Evolutionary conservation across 2,329 filamentous ascomycete genomes (phyloP).

Genomic region (Aspergillus latus): DNA sequence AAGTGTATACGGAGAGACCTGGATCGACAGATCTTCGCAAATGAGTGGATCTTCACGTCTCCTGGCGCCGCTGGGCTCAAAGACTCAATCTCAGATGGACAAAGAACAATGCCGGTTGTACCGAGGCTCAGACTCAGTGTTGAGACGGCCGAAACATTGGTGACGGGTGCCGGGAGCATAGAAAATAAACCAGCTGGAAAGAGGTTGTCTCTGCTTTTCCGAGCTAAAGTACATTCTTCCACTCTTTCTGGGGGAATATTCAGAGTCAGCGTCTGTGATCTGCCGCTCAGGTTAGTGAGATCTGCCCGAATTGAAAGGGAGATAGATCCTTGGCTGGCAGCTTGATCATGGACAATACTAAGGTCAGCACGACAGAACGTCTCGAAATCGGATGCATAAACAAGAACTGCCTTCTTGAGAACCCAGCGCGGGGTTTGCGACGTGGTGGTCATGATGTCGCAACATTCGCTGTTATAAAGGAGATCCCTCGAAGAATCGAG

Average conservation of each 20-base stretch:
- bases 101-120: slow-evolving; percentile 18
- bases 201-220: slow-evolving; percentile 18
- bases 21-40: slow-evolving; percentile 22
- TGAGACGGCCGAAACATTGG: slow-evolving; percentile 20
- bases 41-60: slow-evolving; percentile 16
- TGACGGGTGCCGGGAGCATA: slow-evolving; percentile 15
- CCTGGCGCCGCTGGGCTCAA: slow-evolving; percentile 14
- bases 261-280: slow-evolving; percentile 19
- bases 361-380: slow-evolving; percentile 17
- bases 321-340: slow-evolving; percentile 22
- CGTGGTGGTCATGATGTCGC: slow-evolving; percentile 18
- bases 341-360: slow-evolving; percentile 21
- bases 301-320: slow-evolving; percentile 18
- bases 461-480: slow-evolving; percentile 14
- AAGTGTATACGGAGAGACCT: slow-evolving; percentile 21
- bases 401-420: slow-evolving; percentile 21
- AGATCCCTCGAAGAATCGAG: slow-evolving; percentile 25
- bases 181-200: slow-evolving; percentile 16
- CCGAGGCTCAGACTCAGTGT: slow-evolving; percentile 19
- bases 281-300: slow-evolving; percentile 21
- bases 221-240: slow-evolving; percentile 16
- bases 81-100: slow-evolving; percentile 16
- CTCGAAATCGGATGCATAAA: slow-evolving; percentile 15
- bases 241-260: slow-evolving; percentile 19
- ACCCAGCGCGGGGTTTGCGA: slow-evolving; percentile 16